Base-by-base conservation (phyloP, 768 basidiomycete species). In the Amanita subjunquillea region DNA sequence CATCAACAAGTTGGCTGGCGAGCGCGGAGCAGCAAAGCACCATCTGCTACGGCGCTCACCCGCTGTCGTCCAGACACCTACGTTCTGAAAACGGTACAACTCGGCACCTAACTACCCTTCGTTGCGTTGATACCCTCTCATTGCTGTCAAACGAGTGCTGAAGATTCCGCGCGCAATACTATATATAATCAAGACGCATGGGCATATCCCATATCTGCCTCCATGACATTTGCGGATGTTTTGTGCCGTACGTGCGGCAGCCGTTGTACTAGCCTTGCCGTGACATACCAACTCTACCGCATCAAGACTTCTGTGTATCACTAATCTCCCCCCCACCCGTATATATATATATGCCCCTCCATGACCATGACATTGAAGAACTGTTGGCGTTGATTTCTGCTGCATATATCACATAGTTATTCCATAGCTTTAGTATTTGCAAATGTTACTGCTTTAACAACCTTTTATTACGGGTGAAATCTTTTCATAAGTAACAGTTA, bases 1-100 rank as follows among this genome's bases (percentile, higher is more conserved):
- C 13, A 91, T 91, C 62, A 83, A 83, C 62, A 86, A 86, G 65
- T 78, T 90, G 44, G 87, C 84, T 12, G 75, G 80, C 54, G 85
- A 87, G 63, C 78, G 81, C 9, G 70, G 68, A 22, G 64, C 66
- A 5, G 67, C 69, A 12, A 72, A 71, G 51, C 66, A 69, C 29
- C 67, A 65, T 48, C 57, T 69, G n/a, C 55, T 68, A 30, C 59
- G 67, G 2, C 56, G 69, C 22, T 66, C 67, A 17, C 61, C 63
- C 25, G 62, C 62, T 4, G 63, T 68, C 27, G 59, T 60, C 25
- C 51, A 53, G 27, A 37, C 25, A 15, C 51, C 51, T 4, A 34
- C 34, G 15, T 53, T 53, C 15, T 53, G 34, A 53, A 3, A 23
- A 17, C 17, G 17, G 17, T 17, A 17, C 17, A 17, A 13, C 15